Evolutionary conservation across 2,329 filamentous ascomycete species (phyloP).

Genomic region (Sporothrix mexicana): DNA sequence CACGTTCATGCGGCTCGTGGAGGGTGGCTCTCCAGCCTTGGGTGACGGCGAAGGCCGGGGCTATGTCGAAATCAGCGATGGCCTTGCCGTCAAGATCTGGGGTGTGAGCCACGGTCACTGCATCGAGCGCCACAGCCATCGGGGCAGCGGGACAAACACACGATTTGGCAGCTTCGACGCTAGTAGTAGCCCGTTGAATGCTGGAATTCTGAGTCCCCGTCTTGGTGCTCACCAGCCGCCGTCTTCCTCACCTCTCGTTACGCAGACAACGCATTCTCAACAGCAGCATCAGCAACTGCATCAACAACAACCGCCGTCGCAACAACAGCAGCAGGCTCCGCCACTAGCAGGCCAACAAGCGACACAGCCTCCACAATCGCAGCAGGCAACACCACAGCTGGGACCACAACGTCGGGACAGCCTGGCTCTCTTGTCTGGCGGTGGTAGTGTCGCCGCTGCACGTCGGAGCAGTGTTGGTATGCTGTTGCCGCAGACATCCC

Average conservation of each 20-base stretch:
- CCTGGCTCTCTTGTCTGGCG: conserved; percentile 30
- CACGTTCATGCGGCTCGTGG: conserved; percentile 85
- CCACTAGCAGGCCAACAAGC: conserved; percentile 3
- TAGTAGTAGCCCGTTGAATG: conserved; percentile 39
- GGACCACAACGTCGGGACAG: conserved; percentile 35
- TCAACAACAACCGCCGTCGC: neutral
- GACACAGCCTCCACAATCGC: conserved; percentile 8
- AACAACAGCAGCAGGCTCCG: conserved; percentile 6
- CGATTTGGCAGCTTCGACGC: conserved; percentile 59
- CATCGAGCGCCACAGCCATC: conserved; percentile 73
- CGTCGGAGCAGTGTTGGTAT: conserved; percentile 29
- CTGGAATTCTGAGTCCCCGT: conserved; percentile 41
- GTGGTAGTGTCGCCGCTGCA: conserved; percentile 19
- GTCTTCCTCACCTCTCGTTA: conserved; percentile 37
- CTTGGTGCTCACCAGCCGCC: conserved; percentile 41
- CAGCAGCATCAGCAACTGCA: conserved; percentile 29
- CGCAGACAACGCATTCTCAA: conserved; percentile 27
- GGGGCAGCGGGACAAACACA: conserved; percentile 62
- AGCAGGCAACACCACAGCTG: conserved; percentile 15
- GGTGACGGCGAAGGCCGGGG: conserved; percentile 80
- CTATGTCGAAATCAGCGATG: conserved; percentile 87
- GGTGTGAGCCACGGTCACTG: conserved; percentile 89
- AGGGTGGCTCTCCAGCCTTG: conserved; percentile 84
- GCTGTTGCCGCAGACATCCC: neutral
- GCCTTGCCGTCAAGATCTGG: conserved; percentile 86